A percentile compares a stretch with the other conserved stretches of the same genome.
Conservation (phyloP, 75 land plant genomes). For the Selaginella tamariscina region DNA sequence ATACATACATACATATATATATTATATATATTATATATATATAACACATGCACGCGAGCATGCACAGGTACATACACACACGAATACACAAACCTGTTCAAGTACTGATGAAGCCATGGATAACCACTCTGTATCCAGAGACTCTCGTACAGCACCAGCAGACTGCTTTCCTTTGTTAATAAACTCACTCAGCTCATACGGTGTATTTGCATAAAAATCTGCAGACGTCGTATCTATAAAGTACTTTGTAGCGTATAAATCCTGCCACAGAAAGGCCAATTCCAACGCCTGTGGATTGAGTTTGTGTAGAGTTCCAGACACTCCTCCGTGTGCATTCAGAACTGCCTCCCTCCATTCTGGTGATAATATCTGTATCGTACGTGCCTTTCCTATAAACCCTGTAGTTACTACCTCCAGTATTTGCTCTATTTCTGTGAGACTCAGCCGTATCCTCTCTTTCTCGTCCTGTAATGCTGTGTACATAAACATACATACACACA, state of each 20-base stretch:
- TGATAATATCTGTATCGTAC: conserved; percentile 21
- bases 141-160: conserved; percentile 14
- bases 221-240: conserved; percentile 13
- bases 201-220: conserved; percentile 15
- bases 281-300: conserved; percentile 24
- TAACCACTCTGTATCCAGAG: conserved; percentile 21
- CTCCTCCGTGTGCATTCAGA: conserved; percentile 16
- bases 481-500: background rate
- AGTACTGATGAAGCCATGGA: conserved; percentile 18
- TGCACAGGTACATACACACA: too few relatives aligned
- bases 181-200: conserved; percentile 16
- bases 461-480: conserved; percentile 19
- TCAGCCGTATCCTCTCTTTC: conserved; percentile 18
- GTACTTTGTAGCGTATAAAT: conserved; percentile 15
- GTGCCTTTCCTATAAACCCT: conserved; percentile 18
- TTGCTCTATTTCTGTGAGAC: conserved; percentile 19
- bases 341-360: conserved; percentile 32
- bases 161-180: conserved; percentile 8
- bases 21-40: too few relatives aligned
- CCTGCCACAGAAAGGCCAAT: conserved; percentile 18
- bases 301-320: conserved; percentile 17
- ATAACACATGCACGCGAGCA: too few relatives aligned
- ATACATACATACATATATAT: too few relatives aligned
- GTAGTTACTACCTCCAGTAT: conserved; percentile 21
- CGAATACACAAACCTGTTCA: too few relatives aligned